Conservation (phyloP, 176 grass and related monocot genomes). For the Zoysia pacifica region DNA sequence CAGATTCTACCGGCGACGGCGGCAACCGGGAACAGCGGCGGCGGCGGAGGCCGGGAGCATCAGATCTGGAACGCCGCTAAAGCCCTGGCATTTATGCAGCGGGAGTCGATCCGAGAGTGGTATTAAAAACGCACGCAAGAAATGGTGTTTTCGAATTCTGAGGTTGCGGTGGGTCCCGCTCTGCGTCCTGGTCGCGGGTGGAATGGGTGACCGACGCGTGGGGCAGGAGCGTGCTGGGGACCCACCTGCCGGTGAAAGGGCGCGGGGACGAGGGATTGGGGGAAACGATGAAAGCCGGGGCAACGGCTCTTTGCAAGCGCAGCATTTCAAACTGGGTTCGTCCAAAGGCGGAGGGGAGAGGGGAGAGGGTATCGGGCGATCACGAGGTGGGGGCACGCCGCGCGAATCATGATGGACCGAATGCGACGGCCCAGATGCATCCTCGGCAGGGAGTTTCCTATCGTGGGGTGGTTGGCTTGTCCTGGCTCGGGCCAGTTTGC, state of each 20-base stretch:
- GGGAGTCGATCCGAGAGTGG: conserved; percentile 21
- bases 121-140: conserved; percentile 40
- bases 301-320: conserved; percentile 49
- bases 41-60: conserved; percentile 34
- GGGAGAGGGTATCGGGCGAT: not conserved
- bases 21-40: not conserved
- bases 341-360: not conserved
- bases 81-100: conserved; percentile 39
- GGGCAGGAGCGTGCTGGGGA: not conserved
- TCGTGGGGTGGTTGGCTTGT: not conserved
- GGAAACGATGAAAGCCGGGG: conserved; percentile 23
- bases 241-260: not conserved
- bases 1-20: not conserved
- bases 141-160: conserved; percentile 29
- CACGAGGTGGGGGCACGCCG: not conserved
- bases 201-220: not conserved
- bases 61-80: conserved; percentile 38
- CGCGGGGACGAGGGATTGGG: not conserved
- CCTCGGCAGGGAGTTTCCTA: not conserved
- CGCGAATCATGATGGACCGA: conserved; percentile 30
- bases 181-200: not conserved
- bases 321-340: conserved; percentile 33
- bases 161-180: not conserved
- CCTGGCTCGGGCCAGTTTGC: not conserved
- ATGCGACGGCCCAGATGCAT: not conserved